Conservation (phyloP, 108 stramenopile species). For the Halocafeteria seosinensis region DNA sequence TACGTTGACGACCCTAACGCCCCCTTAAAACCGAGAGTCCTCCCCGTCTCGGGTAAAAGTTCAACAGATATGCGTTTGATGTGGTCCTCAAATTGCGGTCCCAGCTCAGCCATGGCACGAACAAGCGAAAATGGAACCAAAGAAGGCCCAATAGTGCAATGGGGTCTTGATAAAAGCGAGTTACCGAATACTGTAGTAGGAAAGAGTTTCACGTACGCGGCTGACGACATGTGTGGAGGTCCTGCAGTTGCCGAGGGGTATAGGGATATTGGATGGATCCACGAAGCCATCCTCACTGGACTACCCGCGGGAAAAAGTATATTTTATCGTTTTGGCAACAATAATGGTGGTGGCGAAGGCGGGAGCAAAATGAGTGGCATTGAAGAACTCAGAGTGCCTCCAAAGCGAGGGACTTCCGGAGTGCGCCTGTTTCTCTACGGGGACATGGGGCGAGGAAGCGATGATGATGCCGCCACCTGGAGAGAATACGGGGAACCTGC, state of each 20-base stretch:
- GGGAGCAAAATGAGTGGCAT: background rate
- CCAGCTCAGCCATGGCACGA: too few species aligned
- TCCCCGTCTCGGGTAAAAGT: too few species aligned
- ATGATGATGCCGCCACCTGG: constrained; percentile 3
- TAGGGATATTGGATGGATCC: background rate
- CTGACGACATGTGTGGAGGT: background rate
- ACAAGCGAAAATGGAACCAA: too few species aligned
- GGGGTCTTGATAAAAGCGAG: too few species aligned
- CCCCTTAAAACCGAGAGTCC: too few species aligned
- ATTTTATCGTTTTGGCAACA: background rate
- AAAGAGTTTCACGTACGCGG: background rate
- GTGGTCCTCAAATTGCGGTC: too few species aligned
- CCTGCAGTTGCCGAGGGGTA: background rate
- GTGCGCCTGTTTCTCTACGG: background rate
- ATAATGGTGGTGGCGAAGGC: too few species aligned
- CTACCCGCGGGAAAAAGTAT: background rate
- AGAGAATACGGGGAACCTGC: constrained; percentile 6
- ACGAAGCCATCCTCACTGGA: background rate
- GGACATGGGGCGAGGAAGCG: constrained; percentile 5
- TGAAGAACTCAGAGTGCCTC: background rate
- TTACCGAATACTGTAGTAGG: too few species aligned
- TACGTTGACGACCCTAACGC: too few species aligned
- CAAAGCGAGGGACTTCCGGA: background rate
- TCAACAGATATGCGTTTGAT: too few species aligned
- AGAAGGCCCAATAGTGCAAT: too few species aligned